Evolutionary conservation across 768 basidiomycete species (phyloP), one percentile per base, ranked within the genome.

Genomic region (Lactarius sanguifluus): DNA sequence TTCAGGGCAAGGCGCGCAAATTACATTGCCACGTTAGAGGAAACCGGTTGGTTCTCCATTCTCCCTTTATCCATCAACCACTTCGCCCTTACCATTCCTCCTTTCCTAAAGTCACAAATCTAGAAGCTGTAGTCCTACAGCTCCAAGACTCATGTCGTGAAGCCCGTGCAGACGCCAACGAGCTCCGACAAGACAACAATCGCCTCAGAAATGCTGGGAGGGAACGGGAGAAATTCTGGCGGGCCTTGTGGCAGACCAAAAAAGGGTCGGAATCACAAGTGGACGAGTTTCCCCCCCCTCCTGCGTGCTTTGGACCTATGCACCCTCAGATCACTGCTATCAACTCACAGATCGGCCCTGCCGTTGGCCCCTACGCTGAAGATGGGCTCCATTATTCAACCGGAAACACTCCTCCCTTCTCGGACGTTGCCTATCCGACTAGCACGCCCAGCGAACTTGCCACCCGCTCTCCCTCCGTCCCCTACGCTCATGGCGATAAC

Each of bases 1-100:
- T 93, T 92, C 76, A 82, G 90, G 69, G 89, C 88, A 58, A 79
- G 90, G 70, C 83, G 92, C 70, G 90, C 90, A 58, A 92, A 91
- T 76, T 94, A 94, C 76, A 94, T 94, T 74, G 86, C 89, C 52
- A 93, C 91, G 15, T 84, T 94, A 69, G 92, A 94, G 76, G 91
- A 91, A 75, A 91, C 91, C 80, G 80, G 80, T 80, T 64, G 59
- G 79, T 69, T n/a, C 59, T 16, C 55, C 59, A 43, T 64, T 68
- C 58, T 56, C 55, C 61, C 47, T 59, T 60, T 57, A 45, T 62
- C 54, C n/a, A 38, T 59, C 57, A 38, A 41, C 40, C 61, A n/a
- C 63, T 38, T 38, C 47, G 64, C 63, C 57, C 71, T 69, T 60
- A 69, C 69, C 55, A 65, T 52, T 57, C 40, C 18, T 54, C 28